These are phyloP conservation scores for Talaromyces stipitatus DNA, from an alignment of 495 filamentous ascomycete species.

Conservation along the genomic window DNA sequence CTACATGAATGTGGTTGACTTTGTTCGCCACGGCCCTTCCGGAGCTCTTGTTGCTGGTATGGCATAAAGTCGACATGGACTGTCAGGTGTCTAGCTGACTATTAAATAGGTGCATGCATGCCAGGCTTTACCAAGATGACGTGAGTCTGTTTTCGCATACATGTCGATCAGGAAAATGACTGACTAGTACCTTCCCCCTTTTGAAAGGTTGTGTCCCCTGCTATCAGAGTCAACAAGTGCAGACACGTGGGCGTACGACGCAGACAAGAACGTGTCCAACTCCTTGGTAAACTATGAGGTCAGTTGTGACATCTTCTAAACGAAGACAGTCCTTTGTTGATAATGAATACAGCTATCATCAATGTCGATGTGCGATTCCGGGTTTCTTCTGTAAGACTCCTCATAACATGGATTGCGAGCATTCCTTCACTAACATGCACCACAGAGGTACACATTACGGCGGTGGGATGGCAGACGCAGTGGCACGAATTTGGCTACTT, in stretches of 20 bases:
- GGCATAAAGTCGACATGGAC: background rate
- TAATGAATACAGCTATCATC: slow-evolving; percentile 25
- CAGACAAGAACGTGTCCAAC: background rate
- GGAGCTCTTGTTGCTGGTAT: slow-evolving; percentile 32
- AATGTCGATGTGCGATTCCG: slow-evolving; percentile 31
- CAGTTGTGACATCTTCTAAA: background rate
- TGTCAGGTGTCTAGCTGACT: background rate
- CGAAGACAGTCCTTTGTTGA: background rate
- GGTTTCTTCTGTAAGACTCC: slow-evolving; percentile 26
- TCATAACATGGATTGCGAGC: background rate
- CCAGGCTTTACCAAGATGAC: background rate
- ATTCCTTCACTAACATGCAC: background rate
- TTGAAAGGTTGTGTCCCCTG: background rate
- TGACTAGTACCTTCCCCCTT: background rate
- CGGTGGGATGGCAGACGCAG: background rate
- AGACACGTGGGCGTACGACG: background rate
- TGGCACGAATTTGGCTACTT: background rate
- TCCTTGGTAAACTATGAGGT: background rate
- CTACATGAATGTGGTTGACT: slow-evolving; percentile 26
- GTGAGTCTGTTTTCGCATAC: background rate
- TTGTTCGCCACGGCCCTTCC: slow-evolving; percentile 27
- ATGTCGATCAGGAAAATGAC: background rate
- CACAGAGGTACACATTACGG: background rate
- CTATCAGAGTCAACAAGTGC: background rate
- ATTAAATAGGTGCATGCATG: background rate